Evolutionary conservation across 441 rosid genomes (phyloP).

Genomic region (Geranium incanum): DNA sequence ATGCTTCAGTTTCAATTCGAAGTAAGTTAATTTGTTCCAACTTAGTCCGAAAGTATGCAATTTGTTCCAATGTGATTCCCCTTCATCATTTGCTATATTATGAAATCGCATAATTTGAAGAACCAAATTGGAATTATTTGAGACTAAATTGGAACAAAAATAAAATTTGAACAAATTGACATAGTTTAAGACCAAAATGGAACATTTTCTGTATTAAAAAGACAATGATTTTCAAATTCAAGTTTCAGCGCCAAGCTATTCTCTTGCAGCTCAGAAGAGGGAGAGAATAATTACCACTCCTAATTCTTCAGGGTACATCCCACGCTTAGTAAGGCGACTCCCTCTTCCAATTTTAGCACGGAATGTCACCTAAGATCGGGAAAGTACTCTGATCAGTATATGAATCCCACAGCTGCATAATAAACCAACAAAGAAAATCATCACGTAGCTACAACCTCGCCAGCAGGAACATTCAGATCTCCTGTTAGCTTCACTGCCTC

Average conservation of each 20-base stretch:
- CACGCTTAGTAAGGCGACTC: conserved; percentile 48
- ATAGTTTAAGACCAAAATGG: too few relatives aligned
- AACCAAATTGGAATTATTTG: too few relatives aligned
- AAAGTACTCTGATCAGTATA: conserved; percentile 18
- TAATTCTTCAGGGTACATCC: conserved; percentile 74
- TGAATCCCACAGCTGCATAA: conserved; percentile 2
- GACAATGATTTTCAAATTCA: too few relatives aligned
- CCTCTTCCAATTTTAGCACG: conserved; percentile 85
- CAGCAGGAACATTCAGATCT: conserved; percentile 91
- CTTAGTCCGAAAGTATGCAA: too few relatives aligned
- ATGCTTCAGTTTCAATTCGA: too few relatives aligned
- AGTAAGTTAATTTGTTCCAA: background rate
- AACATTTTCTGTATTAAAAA: too few relatives aligned
- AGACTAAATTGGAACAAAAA: too few relatives aligned
- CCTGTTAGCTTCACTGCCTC: conserved; percentile 91
- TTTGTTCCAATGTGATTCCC: background rate
- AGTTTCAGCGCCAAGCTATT: too few relatives aligned
- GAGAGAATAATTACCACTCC: conserved; percentile 58
- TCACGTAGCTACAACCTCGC: conserved; percentile 47
- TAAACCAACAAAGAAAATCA: conserved; percentile 7
- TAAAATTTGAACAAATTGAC: too few relatives aligned
- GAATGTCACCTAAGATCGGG: conserved; percentile 67
- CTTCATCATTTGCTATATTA: background rate
- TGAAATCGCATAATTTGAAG: background rate
- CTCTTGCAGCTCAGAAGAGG: background rate